phyloP scores from a whole-genome alignment of 805 yeast species.

The Metschnikowia sp. region DNA sequence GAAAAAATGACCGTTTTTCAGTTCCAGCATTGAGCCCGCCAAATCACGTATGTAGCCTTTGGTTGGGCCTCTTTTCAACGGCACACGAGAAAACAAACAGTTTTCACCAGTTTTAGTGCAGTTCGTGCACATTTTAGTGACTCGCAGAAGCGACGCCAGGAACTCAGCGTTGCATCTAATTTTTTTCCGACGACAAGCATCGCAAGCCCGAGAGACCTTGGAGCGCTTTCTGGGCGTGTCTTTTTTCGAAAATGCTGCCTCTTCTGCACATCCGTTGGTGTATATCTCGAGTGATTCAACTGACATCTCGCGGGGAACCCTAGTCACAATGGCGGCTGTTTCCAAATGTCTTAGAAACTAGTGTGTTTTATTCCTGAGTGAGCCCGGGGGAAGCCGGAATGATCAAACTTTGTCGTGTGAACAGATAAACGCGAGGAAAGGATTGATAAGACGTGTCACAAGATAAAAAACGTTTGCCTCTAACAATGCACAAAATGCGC shows the following conservation, averaged over 20 bases:
- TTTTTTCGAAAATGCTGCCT: not conserved
- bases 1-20: not conserved
- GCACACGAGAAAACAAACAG: constrained; percentile 69
- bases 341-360: not conserved
- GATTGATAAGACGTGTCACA: too few species aligned
- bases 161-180: constrained; percentile 66
- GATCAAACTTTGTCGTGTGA: too few species aligned
- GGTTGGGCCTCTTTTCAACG: constrained; percentile 75
- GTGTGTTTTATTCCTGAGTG: not conserved
- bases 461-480: too few species aligned
- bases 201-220: constrained; percentile 80
- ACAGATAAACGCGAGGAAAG: too few species aligned
- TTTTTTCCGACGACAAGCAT: constrained; percentile 72
- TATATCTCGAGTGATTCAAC: constrained; percentile 1
- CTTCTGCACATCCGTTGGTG: not conserved
- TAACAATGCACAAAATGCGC: too few species aligned
- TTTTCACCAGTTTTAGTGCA: constrained; percentile 58
- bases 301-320: not conserved
- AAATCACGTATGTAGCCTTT: constrained; percentile 59
- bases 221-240: constrained; percentile 51
- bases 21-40: constrained; percentile 33
- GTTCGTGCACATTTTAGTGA: constrained; percentile 56
- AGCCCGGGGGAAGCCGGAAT: not conserved
- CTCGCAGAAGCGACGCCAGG: constrained; percentile 40
- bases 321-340: too few species aligned